Base-by-base conservation (phyloP, 108 stramenopile species). In the Nitzschia palea region DNA sequence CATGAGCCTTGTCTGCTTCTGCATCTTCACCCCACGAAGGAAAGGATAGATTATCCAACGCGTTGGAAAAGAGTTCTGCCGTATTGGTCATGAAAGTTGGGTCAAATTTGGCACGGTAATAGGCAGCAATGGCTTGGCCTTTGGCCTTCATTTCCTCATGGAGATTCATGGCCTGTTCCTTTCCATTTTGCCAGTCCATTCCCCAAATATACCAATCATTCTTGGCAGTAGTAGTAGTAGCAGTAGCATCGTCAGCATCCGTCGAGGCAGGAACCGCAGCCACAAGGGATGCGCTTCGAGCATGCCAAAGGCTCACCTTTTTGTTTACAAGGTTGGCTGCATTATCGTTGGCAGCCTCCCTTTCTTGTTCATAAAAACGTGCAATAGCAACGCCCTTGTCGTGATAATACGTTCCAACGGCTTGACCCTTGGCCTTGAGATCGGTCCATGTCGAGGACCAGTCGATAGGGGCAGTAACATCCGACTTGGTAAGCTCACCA, bases 51-150 rank as follows among this genome's bases (percentile, higher is more conserved):
- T 15, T 37, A 20, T 55, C 54, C 8, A 5, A 10, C 25, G 31
- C 4, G 40, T 62, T 36, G 18, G 27, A 28, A 3, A 43, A 1
- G 4, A 35, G 15, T 25, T 44, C 40, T 18, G 42, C 3, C 9
- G 25, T 23, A 14, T 25, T 23, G 14, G 64, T 0, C 23, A 0
- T 20, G n/a, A 47, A 65, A 17, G 64, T 65, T 18, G 64, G 50
- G 34, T 65, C 64, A 34, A 34, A 65, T 44, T 65, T 65, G 47
- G 50, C 30, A 50, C 64, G 64, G 26, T 65, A 65, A 44, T 65
- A 52, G 33, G 50, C 43, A 32, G 14, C 35, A 65, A 65, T 65
- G 47, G 64, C 30, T 34, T 47, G 29, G n/a, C 64, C 64, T 29
- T 61, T 61, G 54, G 28, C 54, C 28, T 55, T 48, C 47, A 48